phyloP scores from a whole-genome alignment of 2,329 filamentous ascomycete genomes.

The Hymenoscyphus repandus region DNA sequence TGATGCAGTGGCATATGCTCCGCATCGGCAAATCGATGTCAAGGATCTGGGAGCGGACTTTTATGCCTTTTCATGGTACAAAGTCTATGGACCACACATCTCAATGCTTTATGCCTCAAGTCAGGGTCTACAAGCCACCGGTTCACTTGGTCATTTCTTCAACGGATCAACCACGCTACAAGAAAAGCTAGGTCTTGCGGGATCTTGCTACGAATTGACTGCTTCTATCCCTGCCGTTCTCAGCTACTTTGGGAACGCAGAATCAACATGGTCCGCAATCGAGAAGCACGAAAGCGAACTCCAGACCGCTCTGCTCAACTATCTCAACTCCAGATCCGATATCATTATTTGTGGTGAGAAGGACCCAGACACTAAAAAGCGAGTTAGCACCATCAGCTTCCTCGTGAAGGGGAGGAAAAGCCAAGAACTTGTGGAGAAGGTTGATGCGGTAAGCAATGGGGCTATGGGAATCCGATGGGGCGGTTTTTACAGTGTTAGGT shows the following conservation, averaged over 20 bases:
- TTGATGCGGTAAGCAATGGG: conserved; percentile 49
- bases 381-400: conserved; percentile 66
- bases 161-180: conserved; percentile 54
- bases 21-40: conserved; percentile 67
- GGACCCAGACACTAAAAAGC: conserved; percentile 39
- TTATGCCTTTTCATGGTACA: conserved; percentile 79
- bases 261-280: conserved; percentile 45
- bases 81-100: conserved; percentile 73
- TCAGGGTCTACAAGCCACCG: conserved; percentile 49
- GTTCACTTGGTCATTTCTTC: conserved; percentile 62
- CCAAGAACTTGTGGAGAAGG: conserved; percentile 53
- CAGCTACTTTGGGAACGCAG: conserved; percentile 48
- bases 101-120: conserved; percentile 63
- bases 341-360: conserved; percentile 55
- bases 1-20: conserved; percentile 72
- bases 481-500: conserved; percentile 61
- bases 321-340: conserved; percentile 47
- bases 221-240: conserved; percentile 57
- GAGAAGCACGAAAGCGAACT: conserved; percentile 55
- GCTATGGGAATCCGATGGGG: conserved; percentile 62
- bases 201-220: conserved; percentile 64
- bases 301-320: conserved; percentile 53
- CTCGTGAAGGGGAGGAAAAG: conserved; percentile 51
- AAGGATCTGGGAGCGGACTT: conserved; percentile 65
- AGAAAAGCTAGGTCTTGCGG: conserved; percentile 64